Conservation (phyloP, 495 filamentous ascomycete genomes). For the Paragyromitra xinjiangensis region DNA sequence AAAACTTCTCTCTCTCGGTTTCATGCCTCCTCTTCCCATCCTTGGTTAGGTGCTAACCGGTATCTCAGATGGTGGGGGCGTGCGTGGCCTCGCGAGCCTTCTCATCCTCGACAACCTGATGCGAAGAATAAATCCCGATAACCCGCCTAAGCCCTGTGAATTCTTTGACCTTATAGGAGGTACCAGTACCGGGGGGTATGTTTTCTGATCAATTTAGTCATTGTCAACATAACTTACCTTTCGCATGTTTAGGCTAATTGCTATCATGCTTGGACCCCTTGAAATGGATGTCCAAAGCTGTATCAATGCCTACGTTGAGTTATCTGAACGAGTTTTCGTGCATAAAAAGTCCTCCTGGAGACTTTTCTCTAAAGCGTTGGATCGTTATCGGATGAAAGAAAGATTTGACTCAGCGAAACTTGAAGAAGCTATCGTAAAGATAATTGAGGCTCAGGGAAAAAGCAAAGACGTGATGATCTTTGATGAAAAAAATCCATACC, state of each 20-base stretch:
- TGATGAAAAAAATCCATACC: slow-evolving; percentile 32
- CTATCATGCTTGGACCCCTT: slow-evolving; percentile 62
- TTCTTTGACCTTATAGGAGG: slow-evolving; percentile 63
- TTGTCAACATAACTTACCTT: neutral
- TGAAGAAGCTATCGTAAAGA: slow-evolving; percentile 44
- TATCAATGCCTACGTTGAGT: slow-evolving; percentile 56
- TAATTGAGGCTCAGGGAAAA: slow-evolving; percentile 30
- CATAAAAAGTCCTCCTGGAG: slow-evolving; percentile 12
- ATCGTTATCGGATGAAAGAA: slow-evolving; percentile 28
- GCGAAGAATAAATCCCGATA: slow-evolving; percentile 56
- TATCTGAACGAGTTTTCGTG: slow-evolving; percentile 52
- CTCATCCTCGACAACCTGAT: slow-evolving; percentile 61
- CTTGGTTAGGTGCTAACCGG: neutral
- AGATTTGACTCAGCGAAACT: slow-evolving; percentile 54
- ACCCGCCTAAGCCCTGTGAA: slow-evolving; percentile 60
- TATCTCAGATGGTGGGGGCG: slow-evolving; percentile 60
- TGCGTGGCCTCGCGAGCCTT: slow-evolving; percentile 63
- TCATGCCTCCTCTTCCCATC: neutral
- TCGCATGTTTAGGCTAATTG: slow-evolving; percentile 59
- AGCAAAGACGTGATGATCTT: slow-evolving; percentile 38
- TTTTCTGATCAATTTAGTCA: neutral
- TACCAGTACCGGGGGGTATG: slow-evolving; percentile 61
- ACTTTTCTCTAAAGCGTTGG: neutral
- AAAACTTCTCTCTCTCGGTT: slow-evolving; percentile 7
- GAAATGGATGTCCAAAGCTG: slow-evolving; percentile 62